phyloP scores from a whole-genome alignment of 2,329 filamentous ascomycete genomes.

The Sarocladium strictum region DNA sequence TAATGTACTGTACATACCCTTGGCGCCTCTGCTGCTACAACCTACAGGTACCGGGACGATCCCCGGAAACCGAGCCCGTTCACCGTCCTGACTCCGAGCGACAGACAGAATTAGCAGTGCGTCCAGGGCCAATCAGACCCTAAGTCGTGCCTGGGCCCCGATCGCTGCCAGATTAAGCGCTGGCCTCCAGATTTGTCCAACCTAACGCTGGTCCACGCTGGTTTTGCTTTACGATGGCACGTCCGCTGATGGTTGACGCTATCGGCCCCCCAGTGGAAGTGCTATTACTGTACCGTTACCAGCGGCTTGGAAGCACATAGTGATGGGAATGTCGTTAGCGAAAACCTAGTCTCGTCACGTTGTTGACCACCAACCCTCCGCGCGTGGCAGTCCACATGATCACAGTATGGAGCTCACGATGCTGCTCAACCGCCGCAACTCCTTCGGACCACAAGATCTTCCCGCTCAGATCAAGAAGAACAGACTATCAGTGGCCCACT shows the following conservation, averaged over 20 bases:
- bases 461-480: neutral
- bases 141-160: neutral
- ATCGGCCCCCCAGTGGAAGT: neutral
- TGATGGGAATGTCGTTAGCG: neutral
- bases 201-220: neutral
- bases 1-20: no score
- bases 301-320: neutral
- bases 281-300: neutral
- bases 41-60: neutral
- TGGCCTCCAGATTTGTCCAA: neutral
- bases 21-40: neutral
- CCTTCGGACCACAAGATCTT: neutral
- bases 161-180: neutral
- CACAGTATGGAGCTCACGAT: slow-evolving; percentile 5
- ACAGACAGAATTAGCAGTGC: neutral
- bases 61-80: neutral
- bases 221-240: slow-evolving; percentile 1
- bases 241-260: neutral
- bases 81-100: neutral
- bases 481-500: neutral
- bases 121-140: neutral
- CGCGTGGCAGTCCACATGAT: slow-evolving; percentile 5
- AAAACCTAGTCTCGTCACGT: neutral
- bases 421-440: neutral
- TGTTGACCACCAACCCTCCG: neutral